These are phyloP conservation scores for Moricandia arvensis DNA, from an alignment of 345 rosid species.

Conservation along the genomic window DNA sequence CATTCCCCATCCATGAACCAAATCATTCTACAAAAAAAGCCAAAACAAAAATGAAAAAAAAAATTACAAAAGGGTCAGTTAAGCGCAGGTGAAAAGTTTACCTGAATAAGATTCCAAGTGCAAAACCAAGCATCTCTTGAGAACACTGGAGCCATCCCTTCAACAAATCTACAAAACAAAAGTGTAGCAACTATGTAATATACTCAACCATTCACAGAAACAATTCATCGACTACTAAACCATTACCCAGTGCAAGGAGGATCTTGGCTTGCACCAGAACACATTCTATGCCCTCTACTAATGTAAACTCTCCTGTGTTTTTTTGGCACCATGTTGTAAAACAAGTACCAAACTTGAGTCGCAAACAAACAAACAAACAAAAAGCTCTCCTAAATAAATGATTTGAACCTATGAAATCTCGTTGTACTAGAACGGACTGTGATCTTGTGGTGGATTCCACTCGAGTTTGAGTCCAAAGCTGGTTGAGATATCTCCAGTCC, in stretches of 20 bases:
- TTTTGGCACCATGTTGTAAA: not conserved
- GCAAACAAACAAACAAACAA: not conserved
- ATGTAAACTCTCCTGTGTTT: constrained; percentile 35
- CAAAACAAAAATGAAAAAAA: too few species aligned
- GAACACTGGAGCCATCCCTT: constrained; percentile 99
- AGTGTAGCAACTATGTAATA: not conserved
- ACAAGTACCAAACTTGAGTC: constrained; percentile 8
- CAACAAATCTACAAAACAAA: constrained; percentile 67
- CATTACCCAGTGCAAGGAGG: constrained; percentile 97
- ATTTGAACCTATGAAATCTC: constrained; percentile 62
- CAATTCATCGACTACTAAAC: not conserved
- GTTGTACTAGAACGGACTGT: constrained; percentile 74
- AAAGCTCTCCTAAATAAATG: not conserved
- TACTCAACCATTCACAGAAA: not conserved
- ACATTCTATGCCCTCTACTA: constrained; percentile 36
- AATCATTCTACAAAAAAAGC: constrained; percentile 83
- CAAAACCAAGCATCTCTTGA: constrained; percentile 98
- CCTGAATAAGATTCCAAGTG: constrained; percentile 99
- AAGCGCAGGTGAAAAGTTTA: constrained; percentile 20
- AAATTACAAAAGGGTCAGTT: constrained; percentile 25
- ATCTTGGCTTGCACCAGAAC: constrained; percentile 72
- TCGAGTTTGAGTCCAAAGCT: constrained; percentile 84
- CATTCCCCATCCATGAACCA: constrained; percentile 99
- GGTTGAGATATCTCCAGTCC: constrained; percentile 98
- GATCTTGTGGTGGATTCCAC: constrained; percentile 88